Conservation (phyloP, 177 flowering plant species). For the Vitis hybrid region DNA sequence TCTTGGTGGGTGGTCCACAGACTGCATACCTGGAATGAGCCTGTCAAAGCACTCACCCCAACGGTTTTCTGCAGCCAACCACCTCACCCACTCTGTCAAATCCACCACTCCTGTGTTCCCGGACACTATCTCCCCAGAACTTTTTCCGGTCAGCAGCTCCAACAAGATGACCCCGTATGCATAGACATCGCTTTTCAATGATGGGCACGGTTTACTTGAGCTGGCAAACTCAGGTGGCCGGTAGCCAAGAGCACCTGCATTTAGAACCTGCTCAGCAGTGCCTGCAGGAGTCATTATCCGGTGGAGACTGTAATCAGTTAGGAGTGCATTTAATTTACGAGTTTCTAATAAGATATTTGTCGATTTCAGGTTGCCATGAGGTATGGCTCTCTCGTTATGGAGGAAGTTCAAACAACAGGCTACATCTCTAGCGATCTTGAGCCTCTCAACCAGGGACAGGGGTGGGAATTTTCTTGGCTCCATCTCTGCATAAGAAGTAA, state of each 20-base stretch:
- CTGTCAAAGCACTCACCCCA: slow-evolving; percentile 47
- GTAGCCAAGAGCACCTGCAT: slow-evolving; percentile 77
- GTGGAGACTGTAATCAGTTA: slow-evolving; percentile 78
- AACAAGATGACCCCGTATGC: slow-evolving; percentile 72
- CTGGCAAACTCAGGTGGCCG: slow-evolving; percentile 75
- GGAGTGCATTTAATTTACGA: slow-evolving; percentile 35
- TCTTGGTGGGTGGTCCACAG: slow-evolving; percentile 14
- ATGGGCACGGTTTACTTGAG: slow-evolving; percentile 71
- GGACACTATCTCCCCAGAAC: slow-evolving; percentile 56
- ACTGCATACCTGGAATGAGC: slow-evolving; percentile 19
- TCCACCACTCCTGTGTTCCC: slow-evolving; percentile 52
- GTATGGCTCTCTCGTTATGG: slow-evolving; percentile 64
- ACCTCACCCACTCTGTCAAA: slow-evolving; percentile 71
- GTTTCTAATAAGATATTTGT: slow-evolving; percentile 55
- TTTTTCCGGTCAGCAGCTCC: slow-evolving; percentile 66
- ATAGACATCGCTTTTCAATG: slow-evolving; percentile 72
- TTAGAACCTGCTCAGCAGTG: slow-evolving; percentile 70
- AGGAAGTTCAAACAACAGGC: slow-evolving; percentile 65
- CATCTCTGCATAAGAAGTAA: slow-evolving; percentile 34
- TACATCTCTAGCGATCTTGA: slow-evolving; percentile 49
- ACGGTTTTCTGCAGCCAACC: slow-evolving; percentile 42
- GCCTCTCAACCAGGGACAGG: slow-evolving; percentile 42
- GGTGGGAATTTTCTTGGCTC: slow-evolving; percentile 38
- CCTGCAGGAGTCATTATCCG: slow-evolving; percentile 66
- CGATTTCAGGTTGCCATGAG: slow-evolving; percentile 81